A percentile compares a stretch with the other conserved stretches of the same genome.
Conservation (phyloP, 179 eudicot species). For the Silene vulgaris region DNA sequence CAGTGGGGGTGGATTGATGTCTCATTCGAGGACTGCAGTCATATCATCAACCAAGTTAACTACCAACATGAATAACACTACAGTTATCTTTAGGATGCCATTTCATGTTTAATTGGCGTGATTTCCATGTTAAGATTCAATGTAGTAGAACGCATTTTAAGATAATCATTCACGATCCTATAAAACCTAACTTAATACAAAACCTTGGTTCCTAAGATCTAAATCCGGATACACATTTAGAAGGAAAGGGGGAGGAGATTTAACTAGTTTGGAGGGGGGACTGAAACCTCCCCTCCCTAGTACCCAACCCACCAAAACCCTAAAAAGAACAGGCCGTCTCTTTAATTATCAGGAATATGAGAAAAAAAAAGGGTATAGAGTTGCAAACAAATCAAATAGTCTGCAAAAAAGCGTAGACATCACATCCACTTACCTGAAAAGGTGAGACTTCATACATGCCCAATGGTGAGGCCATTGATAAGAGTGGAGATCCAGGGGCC, state of each 20-base stretch:
- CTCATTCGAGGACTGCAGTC: constrained; percentile 59
- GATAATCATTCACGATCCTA: background rate
- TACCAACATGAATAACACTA: background rate
- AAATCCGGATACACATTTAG: too few species aligned
- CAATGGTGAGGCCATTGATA: constrained; percentile 74
- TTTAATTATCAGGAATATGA: background rate
- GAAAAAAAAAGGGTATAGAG: background rate
- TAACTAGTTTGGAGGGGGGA: background rate
- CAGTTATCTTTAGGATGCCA: background rate
- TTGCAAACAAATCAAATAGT: background rate
- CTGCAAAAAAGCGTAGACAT: background rate
- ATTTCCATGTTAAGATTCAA: background rate
- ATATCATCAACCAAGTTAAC: constrained; percentile 18
- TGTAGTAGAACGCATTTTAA: background rate
- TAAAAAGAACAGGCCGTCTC: background rate
- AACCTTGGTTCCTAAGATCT: background rate
- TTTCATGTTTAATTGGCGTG: background rate
- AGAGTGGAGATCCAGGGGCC: constrained; percentile 71
- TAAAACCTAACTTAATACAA: background rate
- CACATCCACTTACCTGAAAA: constrained; percentile 59
- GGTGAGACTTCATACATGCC: constrained; percentile 83
- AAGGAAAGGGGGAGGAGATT: too few species aligned
- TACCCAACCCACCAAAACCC: background rate
- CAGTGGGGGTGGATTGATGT: constrained; percentile 68
- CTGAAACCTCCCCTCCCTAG: background rate